A percentile compares a stretch with the other conserved stretches of the same genome.
These are phyloP conservation scores for Phytophthora chlamydospora DNA, from an alignment of 352 stramenopile genomes.

Conservation along the genomic window DNA sequence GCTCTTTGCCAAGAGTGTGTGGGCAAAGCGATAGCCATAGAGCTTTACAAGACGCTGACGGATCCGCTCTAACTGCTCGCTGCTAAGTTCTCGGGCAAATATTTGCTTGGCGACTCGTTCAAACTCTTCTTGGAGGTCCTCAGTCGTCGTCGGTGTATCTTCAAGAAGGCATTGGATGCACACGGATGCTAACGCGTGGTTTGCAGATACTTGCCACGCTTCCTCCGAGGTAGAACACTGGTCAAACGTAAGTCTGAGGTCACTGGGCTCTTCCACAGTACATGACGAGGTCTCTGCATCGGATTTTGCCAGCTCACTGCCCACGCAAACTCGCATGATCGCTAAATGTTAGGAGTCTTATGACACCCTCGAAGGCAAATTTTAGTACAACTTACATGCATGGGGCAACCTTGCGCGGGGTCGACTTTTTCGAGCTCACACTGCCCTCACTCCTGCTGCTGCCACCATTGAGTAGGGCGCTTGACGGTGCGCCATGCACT, in stretches of 20 bases:
- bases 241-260: conserved; percentile 15
- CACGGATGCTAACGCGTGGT: conserved; percentile 53
- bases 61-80: conserved; percentile 27
- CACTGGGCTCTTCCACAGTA: not conserved
- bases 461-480: conserved; percentile 6
- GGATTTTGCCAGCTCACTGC: conserved; percentile 11
- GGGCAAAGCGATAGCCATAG: conserved; percentile 61
- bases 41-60: conserved; percentile 41
- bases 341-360: not conserved
- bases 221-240: conserved; percentile 39
- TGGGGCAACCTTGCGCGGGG: conserved; percentile 44
- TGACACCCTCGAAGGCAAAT: not conserved
- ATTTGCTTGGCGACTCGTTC: conserved; percentile 28
- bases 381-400: conserved; percentile 28
- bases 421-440: conserved; percentile 19
- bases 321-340: conserved; percentile 1
- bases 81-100: conserved; percentile 21
- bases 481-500: conserved; percentile 1
- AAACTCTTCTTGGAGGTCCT: conserved; percentile 27
- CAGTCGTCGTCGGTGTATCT: not conserved
- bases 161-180: conserved; percentile 24
- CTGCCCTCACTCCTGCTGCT: conserved; percentile 21
- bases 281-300: conserved; percentile 5
- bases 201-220: conserved; percentile 60
- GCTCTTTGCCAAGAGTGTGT: conserved; percentile 55